Conservation (phyloP, 1,284 basidiomycete genomes). For the Psilocybe mexicana region DNA sequence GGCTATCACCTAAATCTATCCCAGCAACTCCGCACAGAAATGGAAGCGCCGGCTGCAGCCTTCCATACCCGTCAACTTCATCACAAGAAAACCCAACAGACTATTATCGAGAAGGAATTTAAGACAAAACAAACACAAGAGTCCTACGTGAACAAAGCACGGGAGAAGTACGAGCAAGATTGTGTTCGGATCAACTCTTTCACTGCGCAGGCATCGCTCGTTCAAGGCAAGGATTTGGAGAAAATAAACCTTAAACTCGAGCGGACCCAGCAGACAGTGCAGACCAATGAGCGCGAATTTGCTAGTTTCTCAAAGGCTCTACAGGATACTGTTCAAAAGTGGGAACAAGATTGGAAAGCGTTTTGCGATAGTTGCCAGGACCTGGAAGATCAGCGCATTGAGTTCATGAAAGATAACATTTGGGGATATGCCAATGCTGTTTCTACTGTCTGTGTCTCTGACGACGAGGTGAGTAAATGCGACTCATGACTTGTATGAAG, state of each 20-base stretch:
- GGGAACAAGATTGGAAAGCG: conserved; percentile 93
- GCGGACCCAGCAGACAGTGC: conserved; percentile 87
- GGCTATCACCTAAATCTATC: conserved; percentile 69
- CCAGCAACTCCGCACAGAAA: conserved; percentile 73
- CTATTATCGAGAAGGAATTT: conserved; percentile 83
- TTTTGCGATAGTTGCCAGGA: conserved; percentile 97
- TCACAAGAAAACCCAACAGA: conserved; percentile 76
- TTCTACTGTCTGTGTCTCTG: conserved; percentile 92
- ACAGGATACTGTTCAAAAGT: conserved; percentile 80
- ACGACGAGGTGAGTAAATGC: conserved; percentile 80
- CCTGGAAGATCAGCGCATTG: conserved; percentile 90
- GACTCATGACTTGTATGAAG: neutral
- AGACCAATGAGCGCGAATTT: conserved; percentile 89
- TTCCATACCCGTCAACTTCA: conserved; percentile 70
- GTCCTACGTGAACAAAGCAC: conserved; percentile 81
- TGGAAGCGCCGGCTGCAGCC: conserved; percentile 69
- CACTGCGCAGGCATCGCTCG: conserved; percentile 90
- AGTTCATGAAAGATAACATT: conserved; percentile 92
- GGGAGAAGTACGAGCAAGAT: conserved; percentile 93
- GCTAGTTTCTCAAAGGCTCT: conserved; percentile 83
- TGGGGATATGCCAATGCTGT: conserved; percentile 97
- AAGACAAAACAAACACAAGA: conserved; percentile 87
- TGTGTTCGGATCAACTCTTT: conserved; percentile 95
- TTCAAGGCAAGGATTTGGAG: conserved; percentile 94
- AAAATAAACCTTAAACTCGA: conserved; percentile 89